Base-by-base conservation (phyloP, 2,329 filamentous ascomycete species). In the Plenodomus biglobosus region DNA sequence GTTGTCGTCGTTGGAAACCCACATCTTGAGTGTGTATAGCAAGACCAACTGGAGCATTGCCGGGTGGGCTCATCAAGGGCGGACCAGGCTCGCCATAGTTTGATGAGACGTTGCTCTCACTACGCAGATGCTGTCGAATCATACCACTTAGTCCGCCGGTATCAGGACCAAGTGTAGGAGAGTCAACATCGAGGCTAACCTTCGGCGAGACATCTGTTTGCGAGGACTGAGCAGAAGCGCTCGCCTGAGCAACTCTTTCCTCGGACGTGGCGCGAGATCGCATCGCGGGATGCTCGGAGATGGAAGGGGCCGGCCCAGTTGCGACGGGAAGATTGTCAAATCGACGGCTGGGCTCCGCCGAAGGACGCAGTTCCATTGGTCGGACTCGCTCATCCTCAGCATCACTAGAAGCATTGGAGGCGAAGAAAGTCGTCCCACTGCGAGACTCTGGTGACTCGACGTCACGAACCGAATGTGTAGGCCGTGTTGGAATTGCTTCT, bases 91-190 rank as follows among this genome's bases (percentile, higher is more conserved):
- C 67, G 16, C 60, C 71, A 45, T 90, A 90, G 20, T 94, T 79
- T 0, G 90, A 95, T 1, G 92, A 97, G 13, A 84, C 81, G 49
- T 86, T 86, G 73, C 92, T 97, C 55, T 86, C 84, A 27, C 84
- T 84, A 42, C 94, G 85, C 35, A 97, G 75, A 75, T 97, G 94
- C 53, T 92, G 86, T 24, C 87, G 84, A 38, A 96, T 85, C 77
- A 96, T 82, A 1, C 87, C 88, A 62, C 86, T 92, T 15, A 96
- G 77, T 1, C 89, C 90, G 16, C 69, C 56, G 32, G 75, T 75
- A 15, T 77, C 77, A 0, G 88, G 86, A 5, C n/a, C n/a, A n/a
- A 96, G 75, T 0, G 90, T 95, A 0, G 92, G 91, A 0, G 91
- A 95, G 62, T 95, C 90, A 17, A 75, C 44, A n/a, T 69, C 71